Evolutionary conservation across 2,329 filamentous ascomycete species (phyloP), one percentile per base, ranked within the genome.

Genomic region (Fusarium caatingaense): DNA sequence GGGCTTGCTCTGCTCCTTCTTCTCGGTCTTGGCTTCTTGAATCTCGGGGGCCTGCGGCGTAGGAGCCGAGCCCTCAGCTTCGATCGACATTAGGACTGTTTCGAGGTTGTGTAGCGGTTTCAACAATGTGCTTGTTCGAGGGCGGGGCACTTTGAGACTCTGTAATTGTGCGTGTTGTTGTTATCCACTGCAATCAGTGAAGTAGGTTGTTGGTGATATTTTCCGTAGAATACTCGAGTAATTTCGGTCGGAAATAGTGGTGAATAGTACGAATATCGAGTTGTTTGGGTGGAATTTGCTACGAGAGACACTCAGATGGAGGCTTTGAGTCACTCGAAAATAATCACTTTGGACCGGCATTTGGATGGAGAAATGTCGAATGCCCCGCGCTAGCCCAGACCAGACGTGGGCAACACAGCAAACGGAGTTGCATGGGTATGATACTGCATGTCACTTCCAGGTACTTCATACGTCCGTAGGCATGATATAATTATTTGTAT

Each of bases 311-410:
- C 53, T 62, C 61, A 28, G 42, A 61, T 60, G 45, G 64, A 65
- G 60, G 64, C 59, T 72, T 75, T 80, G 78, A 80, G 77, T 80
- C 78, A 80, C 76, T 73, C 64, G 64, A 73, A 76, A 76, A 72
- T 66, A 71, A 72, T 76, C 65, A 65, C 34, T 67, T 69, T 65
- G 67, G 58, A 47, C 55, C 54, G 56, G 72, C 54, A 73, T 69
- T 64, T 68, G 61, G 49, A 72, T 71, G 69, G 68, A 68, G 66
- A 71, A 70, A 58, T 64, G 49, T 28, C 42, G n/a, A 64, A 59
- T 78, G 78, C 78, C 78, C 78, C 77, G 78, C 78, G 77, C 78
- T 79, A 80, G 69, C 32, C 32, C 44, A 61, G 28, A 30, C 28
- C 28, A 30, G 28, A 30, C 41, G 53, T 56, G 56, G 49, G 50